A percentile compares a stretch with the other conserved stretches of the same genome.
These are phyloP conservation scores for Chalciporus chontae DNA, from an alignment of 768 basidiomycete species.

Conservation along the genomic window DNA sequence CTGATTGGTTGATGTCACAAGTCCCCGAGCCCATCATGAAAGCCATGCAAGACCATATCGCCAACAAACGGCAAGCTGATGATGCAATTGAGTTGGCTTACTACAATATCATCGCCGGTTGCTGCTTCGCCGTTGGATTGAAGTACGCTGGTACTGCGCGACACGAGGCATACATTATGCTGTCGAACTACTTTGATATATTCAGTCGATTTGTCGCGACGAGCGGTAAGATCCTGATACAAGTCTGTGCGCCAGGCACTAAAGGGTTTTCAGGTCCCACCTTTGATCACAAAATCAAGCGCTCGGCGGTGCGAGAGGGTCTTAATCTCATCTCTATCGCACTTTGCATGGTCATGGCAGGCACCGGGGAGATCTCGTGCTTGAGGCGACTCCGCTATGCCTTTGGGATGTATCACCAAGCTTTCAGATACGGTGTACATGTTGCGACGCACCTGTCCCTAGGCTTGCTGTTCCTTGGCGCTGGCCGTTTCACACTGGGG, in stretches of 20 bases:
- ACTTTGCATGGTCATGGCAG: constrained; percentile 93
- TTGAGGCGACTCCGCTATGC: constrained; percentile 83
- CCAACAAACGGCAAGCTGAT: constrained; percentile 47
- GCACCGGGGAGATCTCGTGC: constrained; percentile 91
- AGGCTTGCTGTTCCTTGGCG: constrained; percentile 90
- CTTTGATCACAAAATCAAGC: constrained; percentile 86
- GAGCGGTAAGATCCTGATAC: constrained; percentile 47
- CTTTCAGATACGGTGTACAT: constrained; percentile 84
- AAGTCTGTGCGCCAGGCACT: constrained; percentile 1
- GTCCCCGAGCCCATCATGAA: constrained; percentile 65
- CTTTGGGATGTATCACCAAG: constrained; percentile 79
- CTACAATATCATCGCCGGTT: constrained; percentile 86
- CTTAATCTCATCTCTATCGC: constrained; percentile 84
- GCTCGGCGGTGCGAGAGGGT: constrained; percentile 82
- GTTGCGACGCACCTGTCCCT: constrained; percentile 87
- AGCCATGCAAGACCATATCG: constrained; percentile 51
- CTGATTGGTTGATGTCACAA: constrained; percentile 69
- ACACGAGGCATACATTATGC: constrained; percentile 80
- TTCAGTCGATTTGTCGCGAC: constrained; percentile 70
- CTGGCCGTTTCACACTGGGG: constrained; percentile 88
- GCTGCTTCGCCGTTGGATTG: constrained; percentile 87
- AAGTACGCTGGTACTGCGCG: constrained; percentile 94
- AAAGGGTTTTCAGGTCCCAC: constrained; percentile 49
- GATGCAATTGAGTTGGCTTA: constrained; percentile 85
- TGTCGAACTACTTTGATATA: constrained; percentile 78